Base-by-base conservation (phyloP, 441 rosid genomes). In the Brassica hybrid region DNA sequence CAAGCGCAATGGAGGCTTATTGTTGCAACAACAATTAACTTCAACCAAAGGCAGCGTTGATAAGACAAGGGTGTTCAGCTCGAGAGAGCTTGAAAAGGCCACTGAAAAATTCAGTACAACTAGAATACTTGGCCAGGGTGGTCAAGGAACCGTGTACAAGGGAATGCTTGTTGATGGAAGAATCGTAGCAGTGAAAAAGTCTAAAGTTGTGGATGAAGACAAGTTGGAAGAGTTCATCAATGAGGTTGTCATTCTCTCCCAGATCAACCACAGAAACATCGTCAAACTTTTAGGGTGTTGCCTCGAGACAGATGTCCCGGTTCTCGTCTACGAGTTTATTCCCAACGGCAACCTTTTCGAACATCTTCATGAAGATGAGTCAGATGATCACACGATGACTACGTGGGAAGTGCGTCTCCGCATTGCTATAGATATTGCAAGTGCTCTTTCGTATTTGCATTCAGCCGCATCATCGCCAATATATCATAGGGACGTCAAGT, bases 201-300 rank as follows among this genome's bases (percentile, higher is more conserved):
- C 86, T 0, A 70, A 56, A 14, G 11, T 72, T 0, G 56, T 70
- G 6, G 56, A 70, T 7, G 74, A 58, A 71, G 75, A 71, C 57
- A 71, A 43, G 67, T 0, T 71, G 32, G 67, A 60, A 71, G 75
- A 71, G 38, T 71, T 71, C 43, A 23, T 71, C 54, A 71, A 71
- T 3, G 75, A 71, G 7, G 67, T 71, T 30, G 67, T 59, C 23
- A 60, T 71, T 60, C 75, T 71, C 3, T 60, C 75, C 0, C 27
- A 71, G 5, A 71, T 71, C 11, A 70, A 70, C 14, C 74, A 58
- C 8, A 70, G 74, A 16, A 76, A 81, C 60, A 79, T 84, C 1
- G 83, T 84, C 0, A 76, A 74, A 23, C 71, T 84, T 1, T 58
- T 84, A 3, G 86, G 86, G 0, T 79, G 85, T n/a, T 83, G 86